A percentile compares a stretch with the other conserved stretches of the same genome.
These are phyloP conservation scores for Phytomonas sp. DNA, from an alignment of 208 protist species.

Conservation along the genomic window DNA sequence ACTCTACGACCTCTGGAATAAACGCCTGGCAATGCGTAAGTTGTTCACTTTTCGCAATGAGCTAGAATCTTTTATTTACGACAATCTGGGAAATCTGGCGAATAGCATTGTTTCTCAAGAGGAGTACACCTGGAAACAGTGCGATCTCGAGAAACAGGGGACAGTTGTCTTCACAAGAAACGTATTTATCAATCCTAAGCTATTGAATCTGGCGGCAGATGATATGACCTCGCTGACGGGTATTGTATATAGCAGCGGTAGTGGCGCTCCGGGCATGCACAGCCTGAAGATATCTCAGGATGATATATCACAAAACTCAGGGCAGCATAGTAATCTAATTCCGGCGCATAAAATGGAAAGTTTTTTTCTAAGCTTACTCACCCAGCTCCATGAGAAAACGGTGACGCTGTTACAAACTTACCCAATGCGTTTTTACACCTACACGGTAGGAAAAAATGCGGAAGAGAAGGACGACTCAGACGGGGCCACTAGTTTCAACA, in stretches of 20 bases:
- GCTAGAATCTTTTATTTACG: conserved; percentile 25
- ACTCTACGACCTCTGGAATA: conserved; percentile 55
- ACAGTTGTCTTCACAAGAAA: background rate
- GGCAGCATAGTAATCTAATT: conserved; percentile 2
- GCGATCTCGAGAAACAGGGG: conserved; percentile 14
- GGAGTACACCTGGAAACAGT: conserved; percentile 36
- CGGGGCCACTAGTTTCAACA: background rate
- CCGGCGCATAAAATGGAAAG: conserved; percentile 32
- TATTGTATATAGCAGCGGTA: background rate
- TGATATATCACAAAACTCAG: background rate
- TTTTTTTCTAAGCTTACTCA: conserved; percentile 33
- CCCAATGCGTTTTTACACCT: background rate
- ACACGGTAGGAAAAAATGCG: conserved; percentile 1
- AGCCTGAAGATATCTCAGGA: background rate
- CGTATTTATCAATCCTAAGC: background rate
- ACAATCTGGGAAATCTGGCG: conserved; percentile 29
- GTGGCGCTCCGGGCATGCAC: background rate
- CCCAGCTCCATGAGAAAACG: conserved; percentile 29
- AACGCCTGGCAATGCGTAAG: conserved; percentile 31
- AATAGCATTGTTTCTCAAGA: conserved; percentile 37
- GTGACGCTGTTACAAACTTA: conserved; percentile 21
- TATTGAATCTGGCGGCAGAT: background rate
- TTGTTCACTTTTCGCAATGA: conserved; percentile 15
- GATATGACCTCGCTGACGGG: background rate
- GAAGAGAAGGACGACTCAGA: background rate